A percentile compares a stretch with the other conserved stretches of the same genome.
Conservation (phyloP, 176 grass and related monocot species). For the Cenchrus americanus region DNA sequence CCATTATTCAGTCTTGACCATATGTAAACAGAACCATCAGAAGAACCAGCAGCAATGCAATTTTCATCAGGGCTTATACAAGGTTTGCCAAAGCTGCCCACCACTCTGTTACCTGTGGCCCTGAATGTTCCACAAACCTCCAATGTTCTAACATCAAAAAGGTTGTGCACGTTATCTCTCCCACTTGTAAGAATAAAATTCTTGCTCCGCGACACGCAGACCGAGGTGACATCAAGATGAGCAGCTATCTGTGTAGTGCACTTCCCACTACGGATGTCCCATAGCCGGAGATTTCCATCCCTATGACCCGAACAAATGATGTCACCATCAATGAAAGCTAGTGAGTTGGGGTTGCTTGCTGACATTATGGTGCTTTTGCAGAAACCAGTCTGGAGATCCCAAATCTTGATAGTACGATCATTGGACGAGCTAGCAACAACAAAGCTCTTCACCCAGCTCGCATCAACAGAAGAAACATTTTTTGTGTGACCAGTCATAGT, state of each 20-base stretch:
- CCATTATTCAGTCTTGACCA: conserved; percentile 72
- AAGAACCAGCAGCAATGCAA: conserved; percentile 68
- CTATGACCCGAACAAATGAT: conserved; percentile 93
- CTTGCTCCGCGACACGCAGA: conserved; percentile 72
- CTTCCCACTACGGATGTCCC: conserved; percentile 78
- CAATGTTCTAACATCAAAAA: conserved; percentile 89
- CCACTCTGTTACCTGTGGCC: conserved; percentile 54
- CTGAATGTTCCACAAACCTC: conserved; percentile 86
- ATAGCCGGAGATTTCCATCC: conserved; percentile 82
- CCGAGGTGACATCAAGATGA: conserved; percentile 78
- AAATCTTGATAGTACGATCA: conserved; percentile 96
- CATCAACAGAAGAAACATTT: conserved; percentile 87
- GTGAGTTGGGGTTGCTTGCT: conserved; percentile 81
- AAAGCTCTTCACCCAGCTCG: conserved; percentile 68
- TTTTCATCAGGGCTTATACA: conserved; percentile 93
- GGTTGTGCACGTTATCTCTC: conserved; percentile 81
- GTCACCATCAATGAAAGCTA: conserved; percentile 81
- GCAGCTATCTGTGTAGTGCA: conserved; percentile 65
- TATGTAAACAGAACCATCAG: conserved; percentile 82
- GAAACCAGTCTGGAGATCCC: conserved; percentile 89
- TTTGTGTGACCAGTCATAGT: conserved; percentile 88
- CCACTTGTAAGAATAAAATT: conserved; percentile 91
- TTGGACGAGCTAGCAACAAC: conserved; percentile 72
- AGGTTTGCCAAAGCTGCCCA: conserved; percentile 69
- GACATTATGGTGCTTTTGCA: conserved; percentile 94